These are phyloP conservation scores for Sporobolomyces pararoseus DNA, from an alignment of 768 basidiomycete species.

Conservation along the genomic window DNA sequence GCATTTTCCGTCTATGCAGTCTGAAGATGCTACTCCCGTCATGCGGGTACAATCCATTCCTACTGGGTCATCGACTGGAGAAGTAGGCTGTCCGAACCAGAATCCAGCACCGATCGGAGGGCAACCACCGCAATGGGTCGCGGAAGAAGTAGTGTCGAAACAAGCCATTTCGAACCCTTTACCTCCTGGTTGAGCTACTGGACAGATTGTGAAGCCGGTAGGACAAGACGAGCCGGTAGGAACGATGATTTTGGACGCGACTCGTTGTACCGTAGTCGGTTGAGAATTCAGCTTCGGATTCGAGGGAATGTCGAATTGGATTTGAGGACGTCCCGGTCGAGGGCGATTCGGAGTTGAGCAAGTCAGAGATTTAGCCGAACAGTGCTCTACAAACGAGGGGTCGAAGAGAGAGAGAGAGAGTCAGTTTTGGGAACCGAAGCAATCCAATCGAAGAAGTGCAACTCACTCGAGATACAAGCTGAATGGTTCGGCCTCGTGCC, in stretches of 20 bases:
- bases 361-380: background rate
- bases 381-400: background rate
- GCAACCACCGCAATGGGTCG: conserved; percentile 48
- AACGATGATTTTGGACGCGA: conserved; percentile 5
- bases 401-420: background rate
- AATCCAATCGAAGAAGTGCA: no score
- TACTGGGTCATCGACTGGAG: background rate
- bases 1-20: conserved; percentile 43
- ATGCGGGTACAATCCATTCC: conserved; percentile 46
- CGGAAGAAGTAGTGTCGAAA: conserved; percentile 40
- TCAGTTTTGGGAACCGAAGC: background rate
- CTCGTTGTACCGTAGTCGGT: background rate
- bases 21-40: conserved; percentile 40
- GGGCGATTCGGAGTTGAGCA: conserved; percentile 7
- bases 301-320: conserved; percentile 1
- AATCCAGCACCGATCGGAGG: conserved; percentile 23
- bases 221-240: conserved; percentile 29
- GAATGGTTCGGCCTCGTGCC: conserved; percentile 21
- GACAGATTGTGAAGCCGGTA: conserved; percentile 22
- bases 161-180: conserved; percentile 41
- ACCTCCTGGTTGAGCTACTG: background rate
- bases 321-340: conserved; percentile 4
- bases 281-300: no score
- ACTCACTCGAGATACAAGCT: conserved; percentile 19
- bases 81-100: background rate